Evolutionary conservation across 169 alveolate genomes (phyloP).

Genomic region (Plasmodium gonderi): DNA sequence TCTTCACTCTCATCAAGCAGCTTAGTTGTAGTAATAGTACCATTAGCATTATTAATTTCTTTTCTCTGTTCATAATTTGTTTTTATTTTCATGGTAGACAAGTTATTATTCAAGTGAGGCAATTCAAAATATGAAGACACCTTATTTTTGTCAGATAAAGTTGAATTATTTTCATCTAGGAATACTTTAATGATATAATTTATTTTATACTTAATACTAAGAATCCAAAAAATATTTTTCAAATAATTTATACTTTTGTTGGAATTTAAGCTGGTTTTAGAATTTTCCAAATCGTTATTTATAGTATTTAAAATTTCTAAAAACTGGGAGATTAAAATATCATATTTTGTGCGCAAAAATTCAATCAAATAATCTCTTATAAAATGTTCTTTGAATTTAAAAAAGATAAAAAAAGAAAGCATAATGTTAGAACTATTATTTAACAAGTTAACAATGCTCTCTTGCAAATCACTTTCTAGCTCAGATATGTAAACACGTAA

Average conservation of each 20-base stretch:
- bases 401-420: conserved; percentile 82
- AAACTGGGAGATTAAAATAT: conserved; percentile 27
- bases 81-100: background rate
- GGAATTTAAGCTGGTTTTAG: conserved; percentile 42
- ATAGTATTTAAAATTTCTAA: conserved; percentile 63
- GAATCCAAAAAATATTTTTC: conserved; percentile 70
- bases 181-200: conserved; percentile 55
- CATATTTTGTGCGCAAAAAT: conserved; percentile 62
- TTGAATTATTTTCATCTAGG: conserved; percentile 33
- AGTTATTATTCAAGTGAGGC: conserved; percentile 23
- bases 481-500: conserved; percentile 94
- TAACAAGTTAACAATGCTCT: conserved; percentile 86
- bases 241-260: conserved; percentile 57
- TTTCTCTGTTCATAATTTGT: background rate
- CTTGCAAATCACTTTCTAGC: conserved; percentile 79
- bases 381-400: conserved; percentile 52
- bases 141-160: background rate
- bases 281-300: conserved; percentile 59
- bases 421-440: conserved; percentile 92
- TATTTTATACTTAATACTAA: conserved; percentile 68
- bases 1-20: background rate
- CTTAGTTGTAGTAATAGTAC: background rate
- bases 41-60: background rate
- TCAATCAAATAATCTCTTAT: conserved; percentile 50
- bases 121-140: conserved; percentile 36